Base-by-base conservation (phyloP, 2,329 filamentous ascomycete species). In the Talaromyces sp. region DNA sequence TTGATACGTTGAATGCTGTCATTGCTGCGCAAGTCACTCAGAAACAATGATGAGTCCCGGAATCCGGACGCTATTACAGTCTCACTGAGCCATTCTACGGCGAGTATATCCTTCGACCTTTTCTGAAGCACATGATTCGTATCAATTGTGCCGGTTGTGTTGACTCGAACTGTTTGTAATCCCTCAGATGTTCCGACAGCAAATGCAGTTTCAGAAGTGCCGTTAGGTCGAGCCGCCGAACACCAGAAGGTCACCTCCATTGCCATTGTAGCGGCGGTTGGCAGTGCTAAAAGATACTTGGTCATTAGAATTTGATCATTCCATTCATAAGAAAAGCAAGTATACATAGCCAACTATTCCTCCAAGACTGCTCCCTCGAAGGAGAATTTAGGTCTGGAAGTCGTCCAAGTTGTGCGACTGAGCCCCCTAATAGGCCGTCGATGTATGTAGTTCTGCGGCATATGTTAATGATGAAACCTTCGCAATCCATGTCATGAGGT, bases 131-230 rank as follows among this genome's bases (percentile, higher is more conserved):
- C 36, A 17, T 6, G 17, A 15, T 28, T 37, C 5, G 39, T 5
- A 5, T 22, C 8, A 25, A 9, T 15, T 36, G 6, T 17, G 17
- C 15, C 10, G 28, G 17, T 25, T 15, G 40, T 33, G 31, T 46
- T 41, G 15, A 67, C 67, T 46, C 70, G 64, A 5, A 75, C 59
- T 2, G 67, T 72, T 46, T 72, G 61, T 9, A 76, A 62, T 13
- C 73, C 73, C 2, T 70, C 64, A 3, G 71, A 74, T 4, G 72
- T 72, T 3, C 73, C 74, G 33, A 75, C 63, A 28, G 72, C 72
- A 46, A 76, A 76, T 9, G 68, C 55, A 1, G 69, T 63, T 15
- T 62, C 68, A 15, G 63, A 60, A 21, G 17, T 10, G 3, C 66
- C 63, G 21, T 60, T 61, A 37, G 73, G 73, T 22, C 68, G 70